Evolutionary conservation across 1,284 basidiomycete genomes (phyloP).

Genomic region (Anthracocystis setariae): DNA sequence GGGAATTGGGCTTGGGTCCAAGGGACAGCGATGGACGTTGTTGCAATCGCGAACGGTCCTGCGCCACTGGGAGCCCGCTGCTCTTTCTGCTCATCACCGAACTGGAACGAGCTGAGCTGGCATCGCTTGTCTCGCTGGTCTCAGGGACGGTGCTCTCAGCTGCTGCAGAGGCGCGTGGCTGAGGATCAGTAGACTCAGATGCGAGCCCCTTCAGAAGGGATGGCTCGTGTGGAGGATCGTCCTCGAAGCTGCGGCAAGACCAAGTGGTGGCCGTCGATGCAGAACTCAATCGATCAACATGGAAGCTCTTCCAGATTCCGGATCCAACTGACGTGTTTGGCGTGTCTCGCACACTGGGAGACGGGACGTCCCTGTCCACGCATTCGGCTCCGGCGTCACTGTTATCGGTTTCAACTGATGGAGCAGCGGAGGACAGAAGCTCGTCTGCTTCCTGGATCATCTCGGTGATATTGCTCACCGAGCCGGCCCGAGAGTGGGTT

Average conservation of each 20-base stretch:
- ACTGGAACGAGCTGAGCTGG: not conserved
- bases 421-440: constrained; percentile 31
- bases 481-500: constrained; percentile 17
- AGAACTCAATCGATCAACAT: constrained; percentile 34
- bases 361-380: constrained; percentile 6
- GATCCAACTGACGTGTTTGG: constrained; percentile 41
- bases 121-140: not conserved
- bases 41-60: not conserved
- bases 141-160: no score
- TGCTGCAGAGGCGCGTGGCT: not conserved
- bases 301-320: constrained; percentile 45
- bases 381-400: not conserved
- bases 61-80: constrained; percentile 26
- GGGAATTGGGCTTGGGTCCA: not conserved
- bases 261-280: constrained; percentile 34
- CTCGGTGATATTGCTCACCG: constrained; percentile 31
- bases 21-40: constrained; percentile 20
- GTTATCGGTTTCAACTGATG: constrained; percentile 19
- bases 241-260: constrained; percentile 24
- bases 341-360: constrained; percentile 30
- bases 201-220: not conserved
- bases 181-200: not conserved
- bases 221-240: not conserved
- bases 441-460: constrained; percentile 38
- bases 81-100: constrained; percentile 24